Percentiles rank a stretch among this genome's conserved stretches.
Conservation (phyloP, 768 basidiomycete genomes). For the Tremella fuciformis region DNA sequence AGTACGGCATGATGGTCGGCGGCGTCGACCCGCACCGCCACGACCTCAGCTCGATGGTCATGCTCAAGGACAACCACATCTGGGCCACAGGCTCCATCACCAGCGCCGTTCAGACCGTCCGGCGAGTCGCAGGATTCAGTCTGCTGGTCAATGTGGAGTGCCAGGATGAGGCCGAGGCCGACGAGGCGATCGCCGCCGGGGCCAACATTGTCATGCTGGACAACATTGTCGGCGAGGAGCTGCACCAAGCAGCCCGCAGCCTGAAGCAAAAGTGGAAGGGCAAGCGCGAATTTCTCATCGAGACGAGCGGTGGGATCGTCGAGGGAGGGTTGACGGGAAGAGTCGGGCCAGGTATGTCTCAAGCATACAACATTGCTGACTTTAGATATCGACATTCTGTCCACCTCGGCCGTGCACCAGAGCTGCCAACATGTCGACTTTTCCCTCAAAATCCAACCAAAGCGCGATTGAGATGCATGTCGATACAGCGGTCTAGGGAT, state of each 20-base stretch:
- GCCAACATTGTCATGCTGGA: slow-evolving; percentile 95
- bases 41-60: slow-evolving; percentile 98
- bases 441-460: slow-evolving; percentile 83
- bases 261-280: slow-evolving; percentile 77
- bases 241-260: slow-evolving; percentile 65
- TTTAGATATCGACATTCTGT: slow-evolving; percentile 83
- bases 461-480: slow-evolving; percentile 13
- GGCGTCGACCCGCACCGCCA: slow-evolving; percentile 94
- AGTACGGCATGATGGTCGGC: slow-evolving; percentile 97
- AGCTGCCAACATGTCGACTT: slow-evolving; percentile 93
- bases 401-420: slow-evolving; percentile 57
- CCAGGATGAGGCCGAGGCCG: slow-evolving; percentile 78
- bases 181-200: slow-evolving; percentile 95
- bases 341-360: slow-evolving; percentile 72
- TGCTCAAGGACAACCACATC: slow-evolving; percentile 99
- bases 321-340: slow-evolving; percentile 76
- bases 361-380: neutral
- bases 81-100: slow-evolving; percentile 97
- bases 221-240: slow-evolving; percentile 76
- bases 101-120: slow-evolving; percentile 77
- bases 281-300: slow-evolving; percentile 75
- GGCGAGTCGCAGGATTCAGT: slow-evolving; percentile 85
- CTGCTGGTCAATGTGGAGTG: slow-evolving; percentile 92
- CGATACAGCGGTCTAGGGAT: neutral
- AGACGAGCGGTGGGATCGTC: slow-evolving; percentile 93